Base-by-base conservation (phyloP, 129 eudicot genomes). In the Rutidosis leptorrhynchoides region DNA sequence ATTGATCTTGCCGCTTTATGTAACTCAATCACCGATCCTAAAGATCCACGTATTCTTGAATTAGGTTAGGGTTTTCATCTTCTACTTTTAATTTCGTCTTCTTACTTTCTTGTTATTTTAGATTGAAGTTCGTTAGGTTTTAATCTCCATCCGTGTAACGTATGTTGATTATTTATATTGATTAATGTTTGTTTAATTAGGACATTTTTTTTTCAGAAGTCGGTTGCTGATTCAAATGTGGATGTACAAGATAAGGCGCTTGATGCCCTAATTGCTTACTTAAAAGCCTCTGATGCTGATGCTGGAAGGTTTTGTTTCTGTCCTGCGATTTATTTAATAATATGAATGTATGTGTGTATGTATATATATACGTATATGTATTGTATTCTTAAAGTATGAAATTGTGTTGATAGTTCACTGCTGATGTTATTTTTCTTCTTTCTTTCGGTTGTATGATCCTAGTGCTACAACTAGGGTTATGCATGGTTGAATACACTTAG, bases 201-300 rank as follows among this genome's bases (percentile, higher is more conserved):
- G 95, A 7, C 93, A 84, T 28, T 83, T 82, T 80, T n/a, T n/a
- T 94, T 94, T 82, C 83, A 72, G 79, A 89, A 94, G 88, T 42
- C 95, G 42, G 86, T 94, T 62, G 83, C 93, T 26, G 99, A 94
- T 84, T 81, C 97, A 25, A 94, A 94, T 79, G 97, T 97, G 24
- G 95, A 95, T 4, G 99, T 94, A 7, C 99, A 94, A 68, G 99
- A 94, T 79, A 94, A 94, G 86, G 99, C 99, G 8, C 83, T 94
- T 10, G 99, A 94, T 73, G 95, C 99, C 5, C 70, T 94, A 28
- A 94, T 94, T 80, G 86, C 90, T 12, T 94, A 65, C 69, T 77
- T 89, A 21, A 83, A 68, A 79, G 95, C 95, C 43, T 97, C 97
- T 3, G 99, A 94, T 79, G 95, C 97, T 26, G 99, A 94, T 75